These are phyloP conservation scores for Bidens hawaiensis DNA, from an alignment of 140 eudicot genomes.

Conservation along the genomic window DNA sequence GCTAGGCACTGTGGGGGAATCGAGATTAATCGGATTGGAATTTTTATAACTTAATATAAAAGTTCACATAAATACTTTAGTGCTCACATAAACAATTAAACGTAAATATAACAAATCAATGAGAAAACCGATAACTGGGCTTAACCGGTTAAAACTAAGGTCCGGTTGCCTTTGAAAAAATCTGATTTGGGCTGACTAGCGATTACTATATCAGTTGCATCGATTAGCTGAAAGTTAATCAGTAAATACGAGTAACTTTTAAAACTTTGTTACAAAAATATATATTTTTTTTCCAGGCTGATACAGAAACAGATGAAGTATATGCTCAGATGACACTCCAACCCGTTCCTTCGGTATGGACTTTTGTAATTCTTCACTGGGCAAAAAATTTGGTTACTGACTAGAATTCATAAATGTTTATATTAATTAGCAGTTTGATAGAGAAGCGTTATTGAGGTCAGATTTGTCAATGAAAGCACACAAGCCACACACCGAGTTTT, in stretches of 20 bases:
- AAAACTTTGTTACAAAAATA: neutral
- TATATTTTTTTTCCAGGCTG: slow-evolving; percentile 59
- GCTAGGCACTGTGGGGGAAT: too few relatives aligned
- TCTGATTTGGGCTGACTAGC: too few relatives aligned
- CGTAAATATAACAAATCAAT: too few relatives aligned
- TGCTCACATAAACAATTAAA: too few relatives aligned
- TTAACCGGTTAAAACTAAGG: too few relatives aligned
- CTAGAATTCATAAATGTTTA: neutral
- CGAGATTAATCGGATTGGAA: too few relatives aligned
- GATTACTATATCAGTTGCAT: too few relatives aligned
- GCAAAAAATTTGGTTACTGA: neutral
- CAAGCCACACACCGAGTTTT: slow-evolving; percentile 91
- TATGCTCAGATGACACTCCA: slow-evolving; percentile 98
- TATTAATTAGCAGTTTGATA: slow-evolving; percentile 63
- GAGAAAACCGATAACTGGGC: too few relatives aligned
- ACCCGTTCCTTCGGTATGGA: slow-evolving; percentile 83
- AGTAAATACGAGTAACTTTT: neutral
- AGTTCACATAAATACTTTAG: too few relatives aligned
- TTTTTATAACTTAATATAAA: too few relatives aligned
- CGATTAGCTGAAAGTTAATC: too few relatives aligned
- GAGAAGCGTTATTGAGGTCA: slow-evolving; percentile 85
- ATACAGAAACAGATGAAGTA: slow-evolving; percentile 97
- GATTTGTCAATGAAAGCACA: slow-evolving; percentile 70
- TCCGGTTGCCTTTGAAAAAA: too few relatives aligned
- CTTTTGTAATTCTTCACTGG: neutral